A percentile compares a stretch with the other conserved stretches of the same genome.
Conservation (phyloP, 1,139 yeast genomes). For the Pichia sp. region DNA sequence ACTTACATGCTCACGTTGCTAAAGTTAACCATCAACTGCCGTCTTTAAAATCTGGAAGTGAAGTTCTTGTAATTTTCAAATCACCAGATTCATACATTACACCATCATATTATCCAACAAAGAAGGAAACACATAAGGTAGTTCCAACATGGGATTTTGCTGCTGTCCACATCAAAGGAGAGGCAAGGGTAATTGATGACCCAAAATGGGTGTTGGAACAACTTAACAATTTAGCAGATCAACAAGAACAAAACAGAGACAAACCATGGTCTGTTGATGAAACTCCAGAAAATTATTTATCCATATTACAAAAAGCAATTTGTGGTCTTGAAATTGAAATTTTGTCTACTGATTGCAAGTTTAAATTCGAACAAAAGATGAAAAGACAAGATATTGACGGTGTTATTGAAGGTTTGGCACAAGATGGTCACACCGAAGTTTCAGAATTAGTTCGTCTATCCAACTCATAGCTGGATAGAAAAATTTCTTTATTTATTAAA, state of each 20-base stretch:
- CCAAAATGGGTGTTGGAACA: constrained; percentile 43
- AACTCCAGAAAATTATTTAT: constrained; percentile 49
- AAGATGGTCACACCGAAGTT: constrained; percentile 11
- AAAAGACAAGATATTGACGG: constrained; percentile 44
- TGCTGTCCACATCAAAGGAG: constrained; percentile 54
- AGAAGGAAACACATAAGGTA: constrained; percentile 52
- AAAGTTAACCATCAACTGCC: constrained; percentile 49
- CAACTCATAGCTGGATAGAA: too few relatives aligned
- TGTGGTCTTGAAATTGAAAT: constrained; percentile 56
- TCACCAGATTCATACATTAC: constrained; percentile 50
- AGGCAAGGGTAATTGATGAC: constrained; percentile 43
- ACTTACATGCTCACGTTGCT: constrained; percentile 54
- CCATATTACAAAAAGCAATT: constrained; percentile 46
- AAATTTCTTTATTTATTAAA: too few relatives aligned
- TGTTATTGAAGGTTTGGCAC: constrained; percentile 39
- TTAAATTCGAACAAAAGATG: constrained; percentile 55
- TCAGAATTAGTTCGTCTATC: constrained; percentile 8
- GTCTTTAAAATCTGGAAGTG: constrained; percentile 35
- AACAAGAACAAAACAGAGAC: constrained; percentile 41
- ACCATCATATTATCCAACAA: constrained; percentile 56
- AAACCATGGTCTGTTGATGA: constrained; percentile 53
- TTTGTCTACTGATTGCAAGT: constrained; percentile 46
- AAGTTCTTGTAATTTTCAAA: constrained; percentile 50
- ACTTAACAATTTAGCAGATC: constrained; percentile 41
- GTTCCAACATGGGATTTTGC: constrained; percentile 76